phyloP scores from a whole-genome alignment of 768 basidiomycete genomes.

The Epithele typhae region DNA sequence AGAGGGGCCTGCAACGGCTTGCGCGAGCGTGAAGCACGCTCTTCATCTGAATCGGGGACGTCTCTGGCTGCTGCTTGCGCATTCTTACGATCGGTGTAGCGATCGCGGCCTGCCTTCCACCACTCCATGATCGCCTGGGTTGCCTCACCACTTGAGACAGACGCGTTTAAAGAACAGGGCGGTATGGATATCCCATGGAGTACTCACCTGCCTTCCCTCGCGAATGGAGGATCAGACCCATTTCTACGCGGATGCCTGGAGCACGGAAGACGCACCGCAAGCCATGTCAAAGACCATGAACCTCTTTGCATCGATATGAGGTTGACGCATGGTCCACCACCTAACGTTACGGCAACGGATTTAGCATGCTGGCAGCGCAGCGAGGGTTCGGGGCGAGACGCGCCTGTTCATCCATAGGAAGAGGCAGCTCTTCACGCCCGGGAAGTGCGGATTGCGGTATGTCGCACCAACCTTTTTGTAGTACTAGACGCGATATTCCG shows the following conservation, averaged over 20 bases:
- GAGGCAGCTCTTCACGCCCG: slow-evolving; percentile 54
- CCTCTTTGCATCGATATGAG: slow-evolving; percentile 25
- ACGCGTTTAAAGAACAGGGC: slow-evolving; percentile 2
- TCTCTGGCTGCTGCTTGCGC: slow-evolving; percentile 2
- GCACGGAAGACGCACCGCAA: slow-evolving; percentile 30
- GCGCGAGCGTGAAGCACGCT: slow-evolving; percentile 13
- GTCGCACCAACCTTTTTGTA: slow-evolving; percentile 61
- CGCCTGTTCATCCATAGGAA: slow-evolving; percentile 51
- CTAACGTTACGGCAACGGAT: background rate
- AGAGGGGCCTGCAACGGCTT: slow-evolving; percentile 26
- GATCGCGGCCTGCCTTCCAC: slow-evolving; percentile 38
- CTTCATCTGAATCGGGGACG: slow-evolving; percentile 13
- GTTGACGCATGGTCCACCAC: slow-evolving; percentile 30
- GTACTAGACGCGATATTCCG: slow-evolving; percentile 35
- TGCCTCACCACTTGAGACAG: slow-evolving; percentile 52
- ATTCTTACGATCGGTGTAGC: slow-evolving; percentile 4
- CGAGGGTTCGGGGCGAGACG: background rate
- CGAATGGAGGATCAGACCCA: background rate
- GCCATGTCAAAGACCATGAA: slow-evolving; percentile 58
- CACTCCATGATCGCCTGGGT: slow-evolving; percentile 58
- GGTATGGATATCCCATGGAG: background rate
- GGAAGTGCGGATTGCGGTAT: slow-evolving; percentile 73
- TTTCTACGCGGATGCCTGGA: too few species aligned
- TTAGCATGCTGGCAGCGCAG: background rate
- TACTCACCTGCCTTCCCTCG: slow-evolving; percentile 28